phyloP scores from a whole-genome alignment of 176 grass and related monocot genomes.

The Triticum dicoccoides region DNA sequence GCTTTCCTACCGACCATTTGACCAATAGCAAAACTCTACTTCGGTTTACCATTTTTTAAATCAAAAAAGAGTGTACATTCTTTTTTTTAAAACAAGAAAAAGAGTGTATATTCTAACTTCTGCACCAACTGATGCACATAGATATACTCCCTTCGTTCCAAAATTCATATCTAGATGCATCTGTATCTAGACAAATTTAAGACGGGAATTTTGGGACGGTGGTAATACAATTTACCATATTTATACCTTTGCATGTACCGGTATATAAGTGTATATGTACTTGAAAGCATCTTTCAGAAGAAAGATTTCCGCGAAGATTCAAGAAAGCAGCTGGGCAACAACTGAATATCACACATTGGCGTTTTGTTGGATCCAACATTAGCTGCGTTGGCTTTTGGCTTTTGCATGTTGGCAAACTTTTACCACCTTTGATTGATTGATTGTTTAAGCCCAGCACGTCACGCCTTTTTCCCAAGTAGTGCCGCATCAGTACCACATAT shows the following conservation, averaged over 20 bases:
- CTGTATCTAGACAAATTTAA: too few species aligned
- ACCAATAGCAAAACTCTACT: neutral
- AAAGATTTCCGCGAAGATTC: neutral
- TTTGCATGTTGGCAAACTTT: conserved; percentile 31
- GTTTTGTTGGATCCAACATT: conserved; percentile 26
- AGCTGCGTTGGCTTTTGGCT: conserved; percentile 13
- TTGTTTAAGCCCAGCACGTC: neutral
- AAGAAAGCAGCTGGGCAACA: neutral
- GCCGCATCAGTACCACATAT: neutral
- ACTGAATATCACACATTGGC: neutral
- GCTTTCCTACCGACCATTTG: too few species aligned
- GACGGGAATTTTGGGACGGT: too few species aligned
- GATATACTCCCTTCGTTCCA: too few species aligned
- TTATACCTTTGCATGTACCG: too few species aligned
- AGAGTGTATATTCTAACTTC: too few species aligned
- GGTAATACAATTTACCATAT: too few species aligned
- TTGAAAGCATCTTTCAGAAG: neutral
- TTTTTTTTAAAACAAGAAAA: too few species aligned
- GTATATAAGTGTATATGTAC: neutral
- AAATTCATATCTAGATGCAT: too few species aligned
- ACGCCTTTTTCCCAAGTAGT: neutral
- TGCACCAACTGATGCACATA: too few species aligned
- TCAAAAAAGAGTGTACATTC: too few species aligned
- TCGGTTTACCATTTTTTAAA: too few species aligned
- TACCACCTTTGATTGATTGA: neutral